Base-by-base conservation (phyloP, 768 basidiomycete species). In the Boletales sp. region DNA sequence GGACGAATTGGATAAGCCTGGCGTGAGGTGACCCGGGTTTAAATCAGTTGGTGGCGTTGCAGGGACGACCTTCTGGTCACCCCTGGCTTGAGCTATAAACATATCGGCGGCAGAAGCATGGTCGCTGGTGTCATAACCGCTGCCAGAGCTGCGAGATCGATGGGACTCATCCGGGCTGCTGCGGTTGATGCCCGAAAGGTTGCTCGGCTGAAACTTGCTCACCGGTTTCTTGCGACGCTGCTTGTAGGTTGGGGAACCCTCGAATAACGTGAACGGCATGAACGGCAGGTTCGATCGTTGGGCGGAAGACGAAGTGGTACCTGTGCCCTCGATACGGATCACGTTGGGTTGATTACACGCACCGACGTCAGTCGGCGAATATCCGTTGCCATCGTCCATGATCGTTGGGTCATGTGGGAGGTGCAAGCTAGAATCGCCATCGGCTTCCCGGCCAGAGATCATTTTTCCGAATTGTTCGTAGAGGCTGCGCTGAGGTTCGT, bases 241-340 rank as follows among this genome's bases (percentile, higher is more conserved):
- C 70, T 96, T 96, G 75, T 96, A 96, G 4, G 82, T 80, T 5
- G 91, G 86, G 53, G 82, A 86, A 13, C 92, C 92, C 65, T 90
- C 87, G 46, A 91, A 86, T 41, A 91, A 71, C n/a, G 86, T 81
- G 63, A 87, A 78, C 25, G 75, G 77, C 65, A 85, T 80, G 69
- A 86, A 80, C 14, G 81, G 71, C 35, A 60, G 46, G 33, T 48
- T 47, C 12, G 60, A 30, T 28, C 54, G 55, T 25, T 68, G 67
- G 25, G 45, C 36, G 37, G 52, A 30, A 5, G 65, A 53, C 11
- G 5, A 28, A 7, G 61, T 19, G 35, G 54, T 4, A 9, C 43
- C 58, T n/a, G 56, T 51, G 37, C 53, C 55, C 7, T 70, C 67
- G 57, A 67, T 59, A 47, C 57, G 68, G 33, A 61, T 55, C 36